These are phyloP conservation scores for Acmispon strigosus DNA, from an alignment of 306 rosid species.

Conservation along the genomic window DNA sequence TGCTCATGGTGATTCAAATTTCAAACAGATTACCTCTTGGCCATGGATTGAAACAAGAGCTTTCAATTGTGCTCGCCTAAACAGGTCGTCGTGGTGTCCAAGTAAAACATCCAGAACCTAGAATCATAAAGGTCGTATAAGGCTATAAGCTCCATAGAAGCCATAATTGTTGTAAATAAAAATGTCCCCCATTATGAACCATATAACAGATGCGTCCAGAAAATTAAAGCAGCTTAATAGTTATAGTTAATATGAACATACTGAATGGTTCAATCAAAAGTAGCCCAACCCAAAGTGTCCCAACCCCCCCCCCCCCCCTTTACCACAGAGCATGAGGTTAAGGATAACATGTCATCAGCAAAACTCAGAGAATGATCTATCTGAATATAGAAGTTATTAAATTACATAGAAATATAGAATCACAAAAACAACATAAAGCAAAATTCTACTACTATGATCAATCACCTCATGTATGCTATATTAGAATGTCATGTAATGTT, in stretches of 20 bases:
- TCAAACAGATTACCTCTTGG: constrained; percentile 71
- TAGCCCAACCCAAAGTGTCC: background rate
- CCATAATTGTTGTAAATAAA: background rate
- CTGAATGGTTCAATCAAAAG: background rate
- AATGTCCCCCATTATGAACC: no score
- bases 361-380: no score
- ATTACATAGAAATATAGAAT: no score
- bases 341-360: background rate
- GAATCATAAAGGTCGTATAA: constrained; percentile 20
- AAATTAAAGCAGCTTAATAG: no score
- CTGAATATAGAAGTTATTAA: no score
- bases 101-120: constrained; percentile 77
- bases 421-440: background rate
- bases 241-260: no score
- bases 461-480: background rate
- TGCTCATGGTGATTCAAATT: constrained; percentile 40
- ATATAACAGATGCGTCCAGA: no score
- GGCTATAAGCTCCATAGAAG: constrained; percentile 11
- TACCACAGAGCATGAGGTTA: background rate
- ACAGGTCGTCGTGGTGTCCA: constrained; percentile 73
- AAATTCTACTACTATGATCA: background rate
- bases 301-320: background rate
- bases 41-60: constrained; percentile 87
- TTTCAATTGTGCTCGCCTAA: constrained; percentile 91
- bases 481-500: background rate